A percentile compares a stretch with the other conserved stretches of the same genome.
Conservation (phyloP, 164 flowering plant species). For the Platanus orientalis region DNA sequence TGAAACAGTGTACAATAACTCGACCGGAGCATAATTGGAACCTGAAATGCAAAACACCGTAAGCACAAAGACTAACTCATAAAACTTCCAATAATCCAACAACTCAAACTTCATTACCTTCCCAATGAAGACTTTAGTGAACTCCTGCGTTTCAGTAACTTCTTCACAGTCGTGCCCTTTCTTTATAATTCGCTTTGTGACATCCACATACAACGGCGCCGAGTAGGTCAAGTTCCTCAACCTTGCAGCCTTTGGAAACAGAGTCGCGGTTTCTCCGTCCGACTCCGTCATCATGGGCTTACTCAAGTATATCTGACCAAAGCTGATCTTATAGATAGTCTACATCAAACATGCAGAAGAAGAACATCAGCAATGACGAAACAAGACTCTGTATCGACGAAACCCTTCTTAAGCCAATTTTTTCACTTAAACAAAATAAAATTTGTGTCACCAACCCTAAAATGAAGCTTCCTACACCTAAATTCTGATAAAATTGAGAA, state of each 20-base stretch:
- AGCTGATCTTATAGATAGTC: constrained; percentile 93
- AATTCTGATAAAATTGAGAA: too few relatives aligned
- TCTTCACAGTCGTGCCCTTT: constrained; percentile 98
- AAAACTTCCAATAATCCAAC: not conserved
- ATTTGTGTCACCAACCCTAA: not conserved
- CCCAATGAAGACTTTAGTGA: constrained; percentile 91
- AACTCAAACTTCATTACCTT: constrained; percentile 44
- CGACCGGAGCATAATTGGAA: constrained; percentile 97
- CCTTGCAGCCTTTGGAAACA: constrained; percentile 97
- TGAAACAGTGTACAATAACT: constrained; percentile 91
- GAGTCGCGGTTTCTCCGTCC: constrained; percentile 94
- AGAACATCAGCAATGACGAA: too few relatives aligned
- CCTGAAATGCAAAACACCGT: constrained; percentile 33
- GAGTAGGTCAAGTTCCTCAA: constrained; percentile 92
- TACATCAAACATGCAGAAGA: constrained; percentile 31
- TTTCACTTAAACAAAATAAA: not conserved
- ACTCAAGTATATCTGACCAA: constrained; percentile 94
- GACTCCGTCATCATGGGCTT: constrained; percentile 99
- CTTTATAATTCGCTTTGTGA: constrained; percentile 72
- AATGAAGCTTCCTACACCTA: not conserved
- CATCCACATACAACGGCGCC: constrained; percentile 96
- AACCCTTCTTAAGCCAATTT: too few relatives aligned
- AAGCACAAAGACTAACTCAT: not conserved
- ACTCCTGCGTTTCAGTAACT: constrained; percentile 88
- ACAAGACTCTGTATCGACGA: too few relatives aligned